Conservation (phyloP, 306 rosid genomes). For the Crataegus laevigata region DNA sequence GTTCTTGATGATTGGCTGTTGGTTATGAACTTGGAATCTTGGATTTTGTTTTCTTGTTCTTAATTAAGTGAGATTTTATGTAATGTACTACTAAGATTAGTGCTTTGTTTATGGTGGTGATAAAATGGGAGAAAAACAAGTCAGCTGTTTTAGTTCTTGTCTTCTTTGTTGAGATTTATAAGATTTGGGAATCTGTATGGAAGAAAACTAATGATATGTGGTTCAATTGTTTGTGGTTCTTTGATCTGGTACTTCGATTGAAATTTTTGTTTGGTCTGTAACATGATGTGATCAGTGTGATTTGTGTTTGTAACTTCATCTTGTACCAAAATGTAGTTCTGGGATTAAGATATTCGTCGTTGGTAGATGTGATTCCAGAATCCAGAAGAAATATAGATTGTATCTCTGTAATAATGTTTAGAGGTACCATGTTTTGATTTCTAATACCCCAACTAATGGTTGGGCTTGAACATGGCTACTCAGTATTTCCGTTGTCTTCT, state of each 20-base stretch:
- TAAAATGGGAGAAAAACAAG: background rate
- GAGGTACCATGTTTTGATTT: background rate
- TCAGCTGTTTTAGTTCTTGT: background rate
- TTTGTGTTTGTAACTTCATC: background rate
- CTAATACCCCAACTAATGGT: background rate
- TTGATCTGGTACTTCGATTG: background rate
- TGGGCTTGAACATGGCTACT: background rate
- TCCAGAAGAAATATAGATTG: background rate
- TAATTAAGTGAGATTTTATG: constrained; percentile 2
- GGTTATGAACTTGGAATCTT: background rate
- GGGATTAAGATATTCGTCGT: background rate
- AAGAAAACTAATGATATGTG: background rate
- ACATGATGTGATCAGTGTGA: background rate
- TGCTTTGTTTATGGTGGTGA: constrained; percentile 18
- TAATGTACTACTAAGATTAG: background rate
- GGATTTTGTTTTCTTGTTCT: constrained; percentile 13
- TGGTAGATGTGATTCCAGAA: background rate
- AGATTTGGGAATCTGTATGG: background rate
- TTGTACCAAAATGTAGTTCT: background rate
- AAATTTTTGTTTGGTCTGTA: background rate
- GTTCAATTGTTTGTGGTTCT: background rate
- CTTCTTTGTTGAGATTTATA: background rate
- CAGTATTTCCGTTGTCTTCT: background rate
- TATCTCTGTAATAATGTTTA: background rate
- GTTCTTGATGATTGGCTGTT: background rate